phyloP scores from a whole-genome alignment of 495 filamentous ascomycete species.

The Cudoniella acicularis region DNA sequence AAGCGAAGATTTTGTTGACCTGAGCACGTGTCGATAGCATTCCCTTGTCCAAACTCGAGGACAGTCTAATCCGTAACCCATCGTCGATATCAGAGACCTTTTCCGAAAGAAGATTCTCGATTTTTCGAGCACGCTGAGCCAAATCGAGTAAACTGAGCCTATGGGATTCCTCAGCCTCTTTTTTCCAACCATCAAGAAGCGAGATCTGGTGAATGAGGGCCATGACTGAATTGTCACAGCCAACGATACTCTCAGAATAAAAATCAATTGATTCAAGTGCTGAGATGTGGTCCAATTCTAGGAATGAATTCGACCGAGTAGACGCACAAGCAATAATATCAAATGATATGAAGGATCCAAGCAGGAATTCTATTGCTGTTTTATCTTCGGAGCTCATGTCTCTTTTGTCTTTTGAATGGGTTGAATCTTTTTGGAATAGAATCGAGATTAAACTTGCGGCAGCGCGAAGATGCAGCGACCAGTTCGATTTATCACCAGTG shows the following conservation, averaged over 20 bases:
- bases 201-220: background rate
- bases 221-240: background rate
- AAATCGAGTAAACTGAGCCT: background rate
- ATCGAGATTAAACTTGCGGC: background rate
- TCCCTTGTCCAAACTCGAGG: background rate
- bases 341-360: background rate
- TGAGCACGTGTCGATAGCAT: background rate
- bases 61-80: background rate
- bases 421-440: too few species aligned
- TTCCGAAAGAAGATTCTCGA: background rate
- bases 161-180: background rate
- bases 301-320: background rate
- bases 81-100: background rate
- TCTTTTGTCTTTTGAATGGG: background rate
- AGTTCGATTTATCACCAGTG: background rate
- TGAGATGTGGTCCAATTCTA: background rate
- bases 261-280: background rate
- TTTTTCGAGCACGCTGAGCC: background rate
- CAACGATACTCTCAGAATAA: background rate
- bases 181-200: background rate
- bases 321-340: background rate
- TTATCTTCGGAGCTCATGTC: background rate
- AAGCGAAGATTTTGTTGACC: background rate
- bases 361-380: background rate
- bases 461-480: background rate